Percentiles rank a stretch among this genome's conserved stretches.
Evolutionary conservation across 805 yeast species (phyloP).

Genomic region (Cyberlindnera sargentensis): DNA sequence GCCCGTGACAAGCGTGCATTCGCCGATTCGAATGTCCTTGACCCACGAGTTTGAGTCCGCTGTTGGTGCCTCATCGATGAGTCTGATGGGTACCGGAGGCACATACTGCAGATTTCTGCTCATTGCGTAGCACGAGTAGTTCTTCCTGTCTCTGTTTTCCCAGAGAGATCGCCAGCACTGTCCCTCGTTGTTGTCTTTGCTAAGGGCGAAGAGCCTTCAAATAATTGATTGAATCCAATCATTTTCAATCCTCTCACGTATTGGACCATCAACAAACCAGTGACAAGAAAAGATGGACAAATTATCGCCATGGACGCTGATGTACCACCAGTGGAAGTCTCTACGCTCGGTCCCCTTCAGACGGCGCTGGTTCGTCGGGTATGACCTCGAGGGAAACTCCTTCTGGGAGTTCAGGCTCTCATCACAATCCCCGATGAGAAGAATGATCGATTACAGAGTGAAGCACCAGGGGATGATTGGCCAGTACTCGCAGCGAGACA

Average conservation of each 20-base stretch:
- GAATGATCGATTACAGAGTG: constrained; percentile 57
- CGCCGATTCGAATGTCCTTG: constrained; percentile 29
- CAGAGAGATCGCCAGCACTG: no score
- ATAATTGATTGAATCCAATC: no score
- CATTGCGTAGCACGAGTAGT: no score
- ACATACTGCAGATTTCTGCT: constrained; percentile 15
- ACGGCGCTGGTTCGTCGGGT: constrained; percentile 53
- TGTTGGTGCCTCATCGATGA: constrained; percentile 23
- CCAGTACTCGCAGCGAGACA: constrained; percentile 25
- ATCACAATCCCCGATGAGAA: constrained; percentile 38
- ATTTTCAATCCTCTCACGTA: no score
- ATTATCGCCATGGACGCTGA: constrained; percentile 42
- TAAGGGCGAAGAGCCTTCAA: no score
- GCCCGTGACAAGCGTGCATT: constrained; percentile 33
- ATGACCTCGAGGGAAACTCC: constrained; percentile 77
- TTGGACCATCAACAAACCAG: no score
- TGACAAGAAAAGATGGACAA: constrained; percentile 25
- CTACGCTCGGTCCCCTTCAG: constrained; percentile 63
- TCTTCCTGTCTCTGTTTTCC: no score
- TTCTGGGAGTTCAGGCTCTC: constrained; percentile 69
- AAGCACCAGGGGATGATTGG: constrained; percentile 42
- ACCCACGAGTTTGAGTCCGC: constrained; percentile 28
- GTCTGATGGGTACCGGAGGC: constrained; percentile 35
- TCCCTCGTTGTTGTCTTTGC: no score
- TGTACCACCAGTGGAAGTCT: constrained; percentile 52